phyloP scores from a whole-genome alignment of 2,329 filamentous ascomycete species.

The Monosporascus cannonballus region DNA sequence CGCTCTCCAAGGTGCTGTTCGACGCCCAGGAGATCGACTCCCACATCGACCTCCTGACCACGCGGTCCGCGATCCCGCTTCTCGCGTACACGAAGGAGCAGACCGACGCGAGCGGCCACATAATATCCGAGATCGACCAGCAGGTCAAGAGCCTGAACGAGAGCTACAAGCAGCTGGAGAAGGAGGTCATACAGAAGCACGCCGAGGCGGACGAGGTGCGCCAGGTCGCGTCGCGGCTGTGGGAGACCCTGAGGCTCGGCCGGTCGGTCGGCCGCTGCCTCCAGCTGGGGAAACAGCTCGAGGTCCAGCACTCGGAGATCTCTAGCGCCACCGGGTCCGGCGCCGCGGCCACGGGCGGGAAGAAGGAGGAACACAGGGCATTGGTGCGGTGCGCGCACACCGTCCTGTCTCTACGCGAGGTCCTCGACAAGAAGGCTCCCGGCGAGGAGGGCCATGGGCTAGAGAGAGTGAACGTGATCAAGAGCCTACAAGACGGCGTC shows the following conservation, averaged over 20 bases:
- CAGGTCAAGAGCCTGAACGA: conserved; percentile 77
- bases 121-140: conserved; percentile 70
- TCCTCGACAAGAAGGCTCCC: conserved; percentile 59
- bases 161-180: conserved; percentile 79
- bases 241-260: conserved; percentile 72
- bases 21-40: conserved; percentile 96
- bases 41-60: conserved; percentile 85
- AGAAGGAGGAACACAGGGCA: conserved; percentile 67
- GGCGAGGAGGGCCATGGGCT: conserved; percentile 74
- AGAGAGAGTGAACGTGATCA: conserved; percentile 66
- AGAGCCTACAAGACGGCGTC: conserved; percentile 62
- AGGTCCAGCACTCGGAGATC: conserved; percentile 75
- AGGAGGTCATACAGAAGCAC: conserved; percentile 80
- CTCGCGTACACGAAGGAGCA: conserved; percentile 72
- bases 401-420: conserved; percentile 66
- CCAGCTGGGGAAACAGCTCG: conserved; percentile 76
- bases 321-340: conserved; percentile 29
- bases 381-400: conserved; percentile 80
- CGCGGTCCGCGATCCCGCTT: conserved; percentile 74
- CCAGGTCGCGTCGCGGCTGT: conserved; percentile 69
- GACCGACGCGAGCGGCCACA: conserved; percentile 62
- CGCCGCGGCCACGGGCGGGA: conserved; percentile 28
- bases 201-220: conserved; percentile 79
- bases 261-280: conserved; percentile 73
- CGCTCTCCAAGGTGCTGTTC: conserved; percentile 87